Conservation (phyloP, 495 filamentous ascomycete genomes). For the Margaritispora aquatica region DNA sequence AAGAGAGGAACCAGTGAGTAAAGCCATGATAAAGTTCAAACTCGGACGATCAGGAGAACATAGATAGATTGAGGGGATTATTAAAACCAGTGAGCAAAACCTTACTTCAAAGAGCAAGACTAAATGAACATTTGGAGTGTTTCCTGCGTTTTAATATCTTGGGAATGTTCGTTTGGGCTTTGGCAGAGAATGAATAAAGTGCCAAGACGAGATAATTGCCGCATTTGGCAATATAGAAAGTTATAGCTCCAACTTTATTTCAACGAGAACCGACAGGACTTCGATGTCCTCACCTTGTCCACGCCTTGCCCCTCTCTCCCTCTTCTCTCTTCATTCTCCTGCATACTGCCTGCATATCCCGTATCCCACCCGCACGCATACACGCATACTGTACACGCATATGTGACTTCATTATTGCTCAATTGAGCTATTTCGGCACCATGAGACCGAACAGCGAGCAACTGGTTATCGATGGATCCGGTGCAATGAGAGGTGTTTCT, state of each 20-base stretch:
- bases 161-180: too few species aligned
- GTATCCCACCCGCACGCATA: neutral
- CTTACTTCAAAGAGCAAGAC: too few species aligned
- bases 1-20: neutral
- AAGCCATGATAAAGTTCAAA: neutral
- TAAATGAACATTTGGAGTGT: too few species aligned
- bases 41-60: neutral
- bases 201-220: neutral
- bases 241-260: neutral
- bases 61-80: neutral
- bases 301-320: too few species aligned
- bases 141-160: too few species aligned
- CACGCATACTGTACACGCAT: too few species aligned
- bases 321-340: too few species aligned
- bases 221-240: neutral
- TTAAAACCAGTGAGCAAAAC: neutral
- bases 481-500: neutral
- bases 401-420: constrained; percentile 1
- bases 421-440: neutral
- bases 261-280: neutral
- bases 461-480: neutral
- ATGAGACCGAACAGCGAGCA: neutral
- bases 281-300: too few species aligned
- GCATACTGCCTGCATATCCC: too few species aligned
- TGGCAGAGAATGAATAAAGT: too few species aligned